Percentiles rank a stretch among this genome's conserved stretches.
Evolutionary conservation across 2,329 filamentous ascomycete species (phyloP).

Genomic region (Aspergillus fumigatus): DNA sequence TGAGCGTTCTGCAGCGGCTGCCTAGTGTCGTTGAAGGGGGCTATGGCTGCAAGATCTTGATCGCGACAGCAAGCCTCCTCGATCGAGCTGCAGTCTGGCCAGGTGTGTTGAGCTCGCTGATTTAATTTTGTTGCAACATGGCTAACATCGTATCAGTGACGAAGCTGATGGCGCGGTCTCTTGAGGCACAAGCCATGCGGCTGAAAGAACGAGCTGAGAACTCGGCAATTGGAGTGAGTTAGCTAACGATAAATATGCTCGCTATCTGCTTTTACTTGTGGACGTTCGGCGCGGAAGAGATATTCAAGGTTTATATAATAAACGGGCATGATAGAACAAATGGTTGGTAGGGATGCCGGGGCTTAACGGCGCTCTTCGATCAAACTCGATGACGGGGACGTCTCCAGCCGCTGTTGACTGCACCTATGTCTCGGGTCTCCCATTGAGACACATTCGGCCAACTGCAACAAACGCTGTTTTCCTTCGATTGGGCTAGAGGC

Average conservation of each 20-base stretch:
- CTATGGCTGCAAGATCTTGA: slow-evolving; percentile 78
- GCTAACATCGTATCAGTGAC: slow-evolving; percentile 48
- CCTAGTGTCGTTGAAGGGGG: slow-evolving; percentile 62
- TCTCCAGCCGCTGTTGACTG: background rate
- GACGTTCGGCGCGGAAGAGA: background rate
- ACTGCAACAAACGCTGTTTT: too few species aligned
- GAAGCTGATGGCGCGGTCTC: slow-evolving; percentile 63
- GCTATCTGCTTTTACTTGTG: too few species aligned
- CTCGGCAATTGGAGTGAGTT: background rate
- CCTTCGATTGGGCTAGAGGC: too few species aligned
- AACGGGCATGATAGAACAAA: background rate
- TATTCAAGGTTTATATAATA: background rate
- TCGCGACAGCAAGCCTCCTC: slow-evolving; percentile 80
- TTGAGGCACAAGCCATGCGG: slow-evolving; percentile 60
- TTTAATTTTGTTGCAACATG: slow-evolving; percentile 1
- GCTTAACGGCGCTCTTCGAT: background rate
- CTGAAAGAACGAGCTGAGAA: slow-evolving; percentile 51
- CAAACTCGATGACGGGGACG: background rate
- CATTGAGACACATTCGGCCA: too few species aligned
- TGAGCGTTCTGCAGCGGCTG: slow-evolving; percentile 49
- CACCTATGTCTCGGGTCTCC: too few species aligned
- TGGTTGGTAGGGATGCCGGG: background rate
- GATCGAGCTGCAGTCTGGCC: slow-evolving; percentile 91
- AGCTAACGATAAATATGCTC: background rate
- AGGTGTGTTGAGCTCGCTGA: slow-evolving; percentile 51